These are phyloP conservation scores for Fusarium musae DNA, from an alignment of 2,329 filamentous ascomycete species.

Conservation along the genomic window DNA sequence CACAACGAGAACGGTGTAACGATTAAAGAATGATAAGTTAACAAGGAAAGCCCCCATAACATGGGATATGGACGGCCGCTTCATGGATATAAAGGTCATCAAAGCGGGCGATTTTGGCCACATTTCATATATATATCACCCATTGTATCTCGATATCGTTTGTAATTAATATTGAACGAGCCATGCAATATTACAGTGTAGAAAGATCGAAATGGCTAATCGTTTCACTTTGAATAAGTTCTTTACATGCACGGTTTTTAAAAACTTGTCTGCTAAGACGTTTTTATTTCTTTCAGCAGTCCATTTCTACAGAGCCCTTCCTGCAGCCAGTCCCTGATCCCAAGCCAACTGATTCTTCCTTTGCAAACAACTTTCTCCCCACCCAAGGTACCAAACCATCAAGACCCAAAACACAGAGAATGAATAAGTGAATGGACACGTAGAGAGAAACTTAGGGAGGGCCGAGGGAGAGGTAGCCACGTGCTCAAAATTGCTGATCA, in stretches of 20 bases:
- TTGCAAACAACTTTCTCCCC: not conserved
- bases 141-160: not conserved
- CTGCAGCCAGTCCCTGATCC: slow-evolving; percentile 13
- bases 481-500: slow-evolving; percentile 19
- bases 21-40: slow-evolving; percentile 20
- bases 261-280: not conserved
- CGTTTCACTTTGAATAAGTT: not conserved
- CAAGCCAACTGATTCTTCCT: not conserved
- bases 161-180: slow-evolving; percentile 3
- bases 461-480: not conserved
- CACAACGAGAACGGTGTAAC: slow-evolving; percentile 1
- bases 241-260: not conserved
- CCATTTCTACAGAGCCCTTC: slow-evolving; percentile 24
- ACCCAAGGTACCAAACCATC: slow-evolving; percentile 3
- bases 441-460: not conserved
- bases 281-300: slow-evolving; percentile 1
- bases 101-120: slow-evolving; percentile 8
- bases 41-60: not conserved
- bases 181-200: not conserved
- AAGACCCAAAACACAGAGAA: slow-evolving; percentile 11
- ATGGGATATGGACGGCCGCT: not conserved
- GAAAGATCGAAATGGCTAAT: not conserved
- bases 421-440: slow-evolving; percentile 8
- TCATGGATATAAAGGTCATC: slow-evolving; percentile 20
- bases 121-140: not conserved